Conservation (phyloP, 768 basidiomycete genomes). For the Russula sp. region DNA sequence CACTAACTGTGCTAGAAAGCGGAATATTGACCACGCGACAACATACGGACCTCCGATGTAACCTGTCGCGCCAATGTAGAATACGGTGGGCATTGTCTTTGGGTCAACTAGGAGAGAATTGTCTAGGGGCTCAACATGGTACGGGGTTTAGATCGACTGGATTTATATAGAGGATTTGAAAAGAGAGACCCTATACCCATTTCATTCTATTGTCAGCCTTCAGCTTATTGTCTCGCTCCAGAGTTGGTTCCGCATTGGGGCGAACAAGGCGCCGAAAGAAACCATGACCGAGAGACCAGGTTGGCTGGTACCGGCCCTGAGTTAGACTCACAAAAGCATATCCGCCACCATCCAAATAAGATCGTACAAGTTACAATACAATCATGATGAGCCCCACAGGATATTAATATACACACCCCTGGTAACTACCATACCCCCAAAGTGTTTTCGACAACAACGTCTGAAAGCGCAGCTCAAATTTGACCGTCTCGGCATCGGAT, state of each 20-base stretch:
- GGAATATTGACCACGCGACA: not conserved
- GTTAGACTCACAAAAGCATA: too few relatives aligned
- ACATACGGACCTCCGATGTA: slow-evolving; percentile 13
- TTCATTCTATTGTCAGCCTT: not conserved
- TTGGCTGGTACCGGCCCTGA: too few relatives aligned
- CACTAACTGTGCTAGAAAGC: not conserved
- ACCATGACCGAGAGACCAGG: not conserved
- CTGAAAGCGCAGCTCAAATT: too few relatives aligned
- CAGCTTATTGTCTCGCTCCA: not conserved
- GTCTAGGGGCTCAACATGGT: not conserved
- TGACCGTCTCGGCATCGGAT: too few relatives aligned
- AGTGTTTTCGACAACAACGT: too few relatives aligned
- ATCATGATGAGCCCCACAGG: too few relatives aligned
- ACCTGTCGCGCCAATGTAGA: slow-evolving; percentile 18
- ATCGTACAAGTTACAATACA: too few relatives aligned
- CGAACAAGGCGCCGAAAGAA: not conserved
- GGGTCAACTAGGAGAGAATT: not conserved
- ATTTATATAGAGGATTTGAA: not conserved
- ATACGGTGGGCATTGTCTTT: slow-evolving; percentile 9
- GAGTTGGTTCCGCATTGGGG: not conserved
- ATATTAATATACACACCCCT: too few relatives aligned
- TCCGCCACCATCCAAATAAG: too few relatives aligned
- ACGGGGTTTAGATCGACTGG: not conserved
- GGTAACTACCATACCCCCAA: too few relatives aligned
- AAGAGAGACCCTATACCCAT: not conserved